Conservation (phyloP, 2,329 filamentous ascomycete species). For the Colletotrichum tropicale region DNA sequence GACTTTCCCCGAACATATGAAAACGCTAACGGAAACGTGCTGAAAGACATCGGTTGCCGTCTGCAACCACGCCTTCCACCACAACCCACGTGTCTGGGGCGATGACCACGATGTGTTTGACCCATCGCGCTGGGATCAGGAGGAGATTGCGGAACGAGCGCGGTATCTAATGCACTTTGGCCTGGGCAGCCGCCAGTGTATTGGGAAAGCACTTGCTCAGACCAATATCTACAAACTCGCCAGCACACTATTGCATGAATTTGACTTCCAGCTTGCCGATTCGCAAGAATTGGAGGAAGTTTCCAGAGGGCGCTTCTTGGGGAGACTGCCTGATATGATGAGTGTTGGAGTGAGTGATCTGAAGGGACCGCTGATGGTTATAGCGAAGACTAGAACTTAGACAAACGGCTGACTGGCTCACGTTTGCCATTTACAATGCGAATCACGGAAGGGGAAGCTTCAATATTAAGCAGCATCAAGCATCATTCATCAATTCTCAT, state of each 20-base stretch:
- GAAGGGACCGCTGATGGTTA: neutral
- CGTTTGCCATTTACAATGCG: neutral
- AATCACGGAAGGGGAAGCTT: neutral
- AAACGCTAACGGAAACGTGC: neutral
- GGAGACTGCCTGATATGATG: neutral
- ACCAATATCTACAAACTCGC: slow-evolving; percentile 9
- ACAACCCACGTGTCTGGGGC: slow-evolving; percentile 1
- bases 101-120: neutral
- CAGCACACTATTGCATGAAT: neutral
- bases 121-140: neutral
- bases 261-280: neutral
- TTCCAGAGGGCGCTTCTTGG: neutral
- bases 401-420: neutral
- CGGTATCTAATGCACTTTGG: slow-evolving; percentile 9
- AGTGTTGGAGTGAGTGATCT: slow-evolving; percentile 8
- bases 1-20: neutral
- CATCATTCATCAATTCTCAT: neutral
- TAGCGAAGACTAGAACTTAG: neutral
- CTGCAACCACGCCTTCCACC: slow-evolving; percentile 3
- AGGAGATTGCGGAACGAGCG: neutral
- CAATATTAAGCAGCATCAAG: neutral
- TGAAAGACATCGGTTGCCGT: neutral
- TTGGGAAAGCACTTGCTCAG: slow-evolving; percentile 4
- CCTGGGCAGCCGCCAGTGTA: slow-evolving; percentile 4
- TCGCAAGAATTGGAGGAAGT: neutral